Conservation (phyloP, 805 yeast genomes). For the Metschnikowia sp. region DNA sequence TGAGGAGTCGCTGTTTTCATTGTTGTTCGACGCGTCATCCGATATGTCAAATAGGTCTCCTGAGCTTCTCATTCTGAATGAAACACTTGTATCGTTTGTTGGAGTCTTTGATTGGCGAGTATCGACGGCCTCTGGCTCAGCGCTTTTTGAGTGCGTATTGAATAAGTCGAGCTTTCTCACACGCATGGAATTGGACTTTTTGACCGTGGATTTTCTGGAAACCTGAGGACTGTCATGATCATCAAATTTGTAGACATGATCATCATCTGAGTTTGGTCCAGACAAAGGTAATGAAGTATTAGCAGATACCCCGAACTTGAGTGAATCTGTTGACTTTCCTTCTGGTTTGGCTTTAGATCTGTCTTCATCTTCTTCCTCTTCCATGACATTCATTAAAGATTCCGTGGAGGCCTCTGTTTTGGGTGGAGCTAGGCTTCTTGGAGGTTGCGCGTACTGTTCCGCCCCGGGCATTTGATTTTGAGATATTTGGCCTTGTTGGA, state of each 20-base stretch:
- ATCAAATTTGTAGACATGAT: conserved; percentile 33
- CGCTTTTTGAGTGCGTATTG: not conserved
- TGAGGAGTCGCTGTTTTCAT: conserved; percentile 1
- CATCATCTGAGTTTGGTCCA: conserved; percentile 11
- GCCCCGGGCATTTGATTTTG: not conserved
- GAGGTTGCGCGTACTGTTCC: not conserved
- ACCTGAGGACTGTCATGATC: conserved; percentile 25
- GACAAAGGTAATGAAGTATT: conserved; percentile 1
- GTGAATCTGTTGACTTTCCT: not conserved
- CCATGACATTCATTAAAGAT: conserved; percentile 18
- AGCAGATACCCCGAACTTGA: not conserved
- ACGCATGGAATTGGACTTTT: conserved; percentile 39
- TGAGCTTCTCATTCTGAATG: not conserved
- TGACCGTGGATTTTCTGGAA: conserved; percentile 40
- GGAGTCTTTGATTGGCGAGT: not conserved
- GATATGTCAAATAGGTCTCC: not conserved
- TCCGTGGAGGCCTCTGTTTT: conserved; percentile 10
- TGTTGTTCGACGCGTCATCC: not conserved
- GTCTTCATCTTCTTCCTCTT: conserved; percentile 17
- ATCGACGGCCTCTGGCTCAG: not conserved
- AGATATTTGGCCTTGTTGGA: not conserved
- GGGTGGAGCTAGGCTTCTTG: not conserved
- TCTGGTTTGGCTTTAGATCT: not conserved
- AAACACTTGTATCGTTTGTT: not conserved
- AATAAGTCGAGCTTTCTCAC: conserved; percentile 40